Conservation (phyloP, 2,329 filamentous ascomycete genomes). For the Penicillium expansum region DNA sequence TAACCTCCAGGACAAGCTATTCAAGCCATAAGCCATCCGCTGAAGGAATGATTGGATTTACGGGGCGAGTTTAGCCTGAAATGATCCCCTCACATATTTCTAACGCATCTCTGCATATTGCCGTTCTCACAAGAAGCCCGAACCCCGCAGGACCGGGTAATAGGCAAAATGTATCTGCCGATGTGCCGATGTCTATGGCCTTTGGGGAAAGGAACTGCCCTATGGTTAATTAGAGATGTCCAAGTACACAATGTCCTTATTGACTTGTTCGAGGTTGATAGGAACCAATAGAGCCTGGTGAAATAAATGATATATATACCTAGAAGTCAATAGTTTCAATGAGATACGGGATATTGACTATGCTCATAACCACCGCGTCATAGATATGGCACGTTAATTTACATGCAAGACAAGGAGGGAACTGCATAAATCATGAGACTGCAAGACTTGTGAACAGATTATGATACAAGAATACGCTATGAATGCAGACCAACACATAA, state of each 20-base stretch:
- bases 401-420: not conserved
- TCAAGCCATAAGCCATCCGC: slow-evolving; percentile 4
- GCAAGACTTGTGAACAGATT: not conserved
- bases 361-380: not conserved
- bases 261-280: not conserved
- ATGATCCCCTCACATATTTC: not conserved
- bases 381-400: too few relatives aligned
- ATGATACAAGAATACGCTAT: slow-evolving; percentile 10
- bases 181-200: not conserved
- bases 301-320: not conserved
- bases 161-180: not conserved
- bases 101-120: not conserved
- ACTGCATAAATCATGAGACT: not conserved
- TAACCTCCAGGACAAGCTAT: not conserved
- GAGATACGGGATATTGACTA: not conserved
- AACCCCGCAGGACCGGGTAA: not conserved
- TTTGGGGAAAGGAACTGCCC: not conserved
- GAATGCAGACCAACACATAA: slow-evolving; percentile 3
- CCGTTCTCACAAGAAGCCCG: not conserved
- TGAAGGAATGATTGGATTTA: not conserved
- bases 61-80: slow-evolving; percentile 9
- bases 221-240: not conserved
- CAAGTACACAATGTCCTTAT: not conserved
- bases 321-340: not conserved
- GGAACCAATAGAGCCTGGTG: not conserved